Percentiles rank a stretch among this genome's conserved stretches.
Evolutionary conservation across 257 asterid species (phyloP).

Genomic region (Solanum pennellii): DNA sequence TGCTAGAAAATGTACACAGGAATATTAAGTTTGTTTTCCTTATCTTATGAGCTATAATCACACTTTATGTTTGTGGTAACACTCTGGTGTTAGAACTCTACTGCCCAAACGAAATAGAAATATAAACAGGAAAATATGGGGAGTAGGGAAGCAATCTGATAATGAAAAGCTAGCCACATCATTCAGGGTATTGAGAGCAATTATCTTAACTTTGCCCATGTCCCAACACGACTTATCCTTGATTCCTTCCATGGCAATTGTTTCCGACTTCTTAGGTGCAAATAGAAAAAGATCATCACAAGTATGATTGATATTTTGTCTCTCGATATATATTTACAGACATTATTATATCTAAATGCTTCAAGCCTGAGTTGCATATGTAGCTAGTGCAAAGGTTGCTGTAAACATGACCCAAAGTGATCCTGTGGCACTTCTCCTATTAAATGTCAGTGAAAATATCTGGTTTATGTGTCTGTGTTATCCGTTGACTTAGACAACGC

Average conservation of each 20-base stretch:
- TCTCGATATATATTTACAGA: background rate
- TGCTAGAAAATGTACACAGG: background rate
- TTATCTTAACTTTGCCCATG: background rate
- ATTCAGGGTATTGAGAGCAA: background rate
- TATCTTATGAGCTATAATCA: background rate
- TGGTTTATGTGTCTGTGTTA: background rate
- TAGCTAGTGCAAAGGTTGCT: background rate
- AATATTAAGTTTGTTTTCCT: background rate
- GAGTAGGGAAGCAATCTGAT: background rate
- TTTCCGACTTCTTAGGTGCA: background rate
- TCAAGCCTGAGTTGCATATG: background rate
- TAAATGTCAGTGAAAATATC: background rate
- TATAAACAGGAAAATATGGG: background rate
- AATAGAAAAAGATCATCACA: background rate
- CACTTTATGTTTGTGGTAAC: background rate
- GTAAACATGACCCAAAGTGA: background rate
- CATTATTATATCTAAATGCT: background rate
- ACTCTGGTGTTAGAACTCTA: background rate
- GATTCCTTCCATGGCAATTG: background rate
- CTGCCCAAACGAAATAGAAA: background rate
- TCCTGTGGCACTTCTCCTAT: background rate
- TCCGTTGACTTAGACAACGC: background rate
- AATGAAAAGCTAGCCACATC: background rate
- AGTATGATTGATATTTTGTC: background rate
- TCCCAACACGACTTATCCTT: background rate